Evolutionary conservation across 1,284 basidiomycete genomes (phyloP), one percentile per base, ranked within the genome.

Genomic region (Malassezia arunalokei): DNA sequence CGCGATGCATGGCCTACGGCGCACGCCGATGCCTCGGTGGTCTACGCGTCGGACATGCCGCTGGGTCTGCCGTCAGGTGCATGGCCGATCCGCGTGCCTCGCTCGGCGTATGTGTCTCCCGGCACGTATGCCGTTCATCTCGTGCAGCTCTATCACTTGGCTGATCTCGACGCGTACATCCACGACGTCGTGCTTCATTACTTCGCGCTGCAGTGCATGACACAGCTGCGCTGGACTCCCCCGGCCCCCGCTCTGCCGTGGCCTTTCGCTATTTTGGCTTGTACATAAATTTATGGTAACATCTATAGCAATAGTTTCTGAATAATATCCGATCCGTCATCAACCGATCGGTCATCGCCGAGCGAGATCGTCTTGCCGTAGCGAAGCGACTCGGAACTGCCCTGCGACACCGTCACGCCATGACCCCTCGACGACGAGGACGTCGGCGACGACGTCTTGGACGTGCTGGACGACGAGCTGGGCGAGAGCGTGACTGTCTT

Each of bases 341-440:
- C 33, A 2, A 35, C 33, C 11, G 33, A 35, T 11, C 15, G 11
- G 12, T 5, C 43, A 30, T 44, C 28, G 9, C 24, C 12, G 29
- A 29, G 33, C 9, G 43, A 33, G 29, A 44, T 39, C 24, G 33
- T 47, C 44, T 47, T 47, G 33, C 28, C 44, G 6, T 24, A 32
- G 17, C 46, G 41, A 9, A 51, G 9, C 33, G 45, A 24, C 12
- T 38, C 38, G 3, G 50, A 46, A 37, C 50, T 51, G 43, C 43
- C 50, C 40, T 51, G 43, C 37, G 50, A 51, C 38, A 46, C 50
- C 9, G 44, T 30, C 20, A 40, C 38, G 5, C 29, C 50, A 27
- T 45, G 44, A 29, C 30, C 28, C 8, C 32, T 42, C 27, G 37
- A 39, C n/a, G 44, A 32, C 4, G 33, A 29, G 20, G 44, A 47